phyloP scores from a whole-genome alignment of 768 basidiomycete genomes.

The Trametes meyenii region DNA sequence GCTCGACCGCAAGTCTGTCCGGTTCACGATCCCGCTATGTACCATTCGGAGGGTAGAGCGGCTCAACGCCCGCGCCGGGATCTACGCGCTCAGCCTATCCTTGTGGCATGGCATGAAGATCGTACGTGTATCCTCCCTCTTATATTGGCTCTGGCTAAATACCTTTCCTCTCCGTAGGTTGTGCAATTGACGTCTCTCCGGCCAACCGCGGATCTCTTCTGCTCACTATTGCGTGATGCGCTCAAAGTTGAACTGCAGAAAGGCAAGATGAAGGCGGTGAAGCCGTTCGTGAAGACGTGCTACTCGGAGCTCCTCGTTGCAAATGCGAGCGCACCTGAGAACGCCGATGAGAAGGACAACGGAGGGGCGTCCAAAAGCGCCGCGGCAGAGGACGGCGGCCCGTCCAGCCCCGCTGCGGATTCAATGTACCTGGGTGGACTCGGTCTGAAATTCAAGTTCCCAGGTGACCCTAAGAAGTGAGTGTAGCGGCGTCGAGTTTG shows the following conservation, averaged over 20 bases:
- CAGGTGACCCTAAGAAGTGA: conserved; percentile 91
- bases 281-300: conserved; percentile 87
- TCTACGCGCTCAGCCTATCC: conserved; percentile 93
- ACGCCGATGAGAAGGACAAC: conserved; percentile 70
- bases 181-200: conserved; percentile 92
- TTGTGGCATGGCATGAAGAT: conserved; percentile 95
- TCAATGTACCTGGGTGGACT: conserved; percentile 75
- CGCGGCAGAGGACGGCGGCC: conserved; percentile 48
- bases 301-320: conserved; percentile 88
- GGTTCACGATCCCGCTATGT: conserved; percentile 88
- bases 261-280: conserved; percentile 92
- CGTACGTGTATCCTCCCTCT: conserved; percentile 42
- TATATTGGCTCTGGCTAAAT: background rate
- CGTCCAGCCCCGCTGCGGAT: conserved; percentile 40
- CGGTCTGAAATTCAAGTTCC: conserved; percentile 84
- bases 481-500: conserved; percentile 21
- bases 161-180: conserved; percentile 48
- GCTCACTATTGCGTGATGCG: conserved; percentile 82
- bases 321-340: conserved; percentile 39
- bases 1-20: conserved; percentile 88
- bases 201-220: conserved; percentile 93
- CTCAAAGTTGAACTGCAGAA: conserved; percentile 88
- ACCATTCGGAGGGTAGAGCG: conserved; percentile 93
- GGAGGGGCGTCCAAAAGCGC: conserved; percentile 44
- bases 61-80: conserved; percentile 89